Evolutionary conservation across 208 protist genomes (phyloP).

Genomic region (Herpetomonas tarakana): DNA sequence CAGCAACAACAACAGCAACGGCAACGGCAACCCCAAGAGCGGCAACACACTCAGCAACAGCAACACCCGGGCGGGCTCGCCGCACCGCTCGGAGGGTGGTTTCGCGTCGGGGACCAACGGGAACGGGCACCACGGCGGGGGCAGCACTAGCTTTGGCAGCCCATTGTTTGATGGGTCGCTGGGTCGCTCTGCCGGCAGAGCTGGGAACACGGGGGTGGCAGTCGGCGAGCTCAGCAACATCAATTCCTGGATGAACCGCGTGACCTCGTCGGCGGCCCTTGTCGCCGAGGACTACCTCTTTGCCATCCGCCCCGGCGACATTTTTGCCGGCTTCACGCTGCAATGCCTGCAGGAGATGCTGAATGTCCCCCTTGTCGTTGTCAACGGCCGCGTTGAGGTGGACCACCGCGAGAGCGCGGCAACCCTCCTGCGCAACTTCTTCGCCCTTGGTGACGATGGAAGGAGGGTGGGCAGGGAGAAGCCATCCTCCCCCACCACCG

Average conservation of each 20-base stretch:
- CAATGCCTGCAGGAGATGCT: constrained; percentile 51
- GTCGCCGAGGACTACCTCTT: constrained; percentile 33
- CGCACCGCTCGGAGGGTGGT: neutral
- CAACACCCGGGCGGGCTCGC: no score
- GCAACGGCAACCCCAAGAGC: neutral
- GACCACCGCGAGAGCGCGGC: constrained; percentile 7
- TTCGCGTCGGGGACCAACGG: neutral
- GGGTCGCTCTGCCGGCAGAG: no score
- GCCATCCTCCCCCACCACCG: neutral
- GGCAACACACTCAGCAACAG: neutral
- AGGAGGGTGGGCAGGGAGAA: no score
- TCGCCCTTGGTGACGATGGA: neutral
- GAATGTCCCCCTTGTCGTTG: constrained; percentile 27
- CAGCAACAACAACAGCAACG: neutral
- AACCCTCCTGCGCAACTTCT: constrained; percentile 8
- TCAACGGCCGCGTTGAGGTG: constrained; percentile 23
- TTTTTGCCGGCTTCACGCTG: constrained; percentile 45
- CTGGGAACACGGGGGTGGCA: no score
- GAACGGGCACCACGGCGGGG: neutral
- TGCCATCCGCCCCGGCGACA: constrained; percentile 20
- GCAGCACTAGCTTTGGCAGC: no score
- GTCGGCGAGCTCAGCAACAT: neutral
- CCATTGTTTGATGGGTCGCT: no score
- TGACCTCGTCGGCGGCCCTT: neutral
- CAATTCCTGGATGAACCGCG: neutral